Base-by-base conservation (phyloP, 2,329 filamentous ascomycete species). In the Cordyceps javanica region DNA sequence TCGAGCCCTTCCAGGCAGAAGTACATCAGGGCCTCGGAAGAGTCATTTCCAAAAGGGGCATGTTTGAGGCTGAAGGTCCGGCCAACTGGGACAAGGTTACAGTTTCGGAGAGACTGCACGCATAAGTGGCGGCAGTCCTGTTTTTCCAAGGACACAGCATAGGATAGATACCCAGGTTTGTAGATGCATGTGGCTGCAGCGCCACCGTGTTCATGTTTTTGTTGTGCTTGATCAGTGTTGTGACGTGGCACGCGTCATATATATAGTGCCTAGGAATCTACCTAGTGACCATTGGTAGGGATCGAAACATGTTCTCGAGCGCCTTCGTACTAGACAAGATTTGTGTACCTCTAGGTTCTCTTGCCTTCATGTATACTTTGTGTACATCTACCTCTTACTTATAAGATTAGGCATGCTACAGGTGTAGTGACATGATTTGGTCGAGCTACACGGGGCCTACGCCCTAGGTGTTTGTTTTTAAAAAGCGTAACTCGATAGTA, bases 1-100 rank as follows among this genome's bases (percentile, higher is more conserved):
- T 96, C 69, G 87, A 87, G 65, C 88, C 90, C 0, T 95, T 97
- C 69, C 94, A 99, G 75, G 90, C 87, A 2, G 94, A 99, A 73
- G 80, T 97, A 7, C 91, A 97, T 70, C 82, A 77, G 54, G 89
- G 88, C 0, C 76, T 99, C 25, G 94, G 90, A 1, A 90, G 89
- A 4, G 89, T 93, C n/a, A 76, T 97, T 62, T 90, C 90, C 51
- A 90, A 88, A 72, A 83, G 78, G 28, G 89, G 85, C 60, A 73
- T 81, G 57, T 96, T 91, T 69, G 91, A 96, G 66, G 77, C 79
- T 0, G 73, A 74, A 2, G 83, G 84, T 0, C 82, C 82, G 3
- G 61, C 64, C 9, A 70, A 75, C 50, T 84, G 80, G 79, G 76
- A 83, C 52, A 72, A 69, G 58, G 70, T 68, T 42, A 69, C 65